These are phyloP conservation scores for Teunomyces aglyptinius DNA, from an alignment of 805 yeast genomes.

Conservation along the genomic window DNA sequence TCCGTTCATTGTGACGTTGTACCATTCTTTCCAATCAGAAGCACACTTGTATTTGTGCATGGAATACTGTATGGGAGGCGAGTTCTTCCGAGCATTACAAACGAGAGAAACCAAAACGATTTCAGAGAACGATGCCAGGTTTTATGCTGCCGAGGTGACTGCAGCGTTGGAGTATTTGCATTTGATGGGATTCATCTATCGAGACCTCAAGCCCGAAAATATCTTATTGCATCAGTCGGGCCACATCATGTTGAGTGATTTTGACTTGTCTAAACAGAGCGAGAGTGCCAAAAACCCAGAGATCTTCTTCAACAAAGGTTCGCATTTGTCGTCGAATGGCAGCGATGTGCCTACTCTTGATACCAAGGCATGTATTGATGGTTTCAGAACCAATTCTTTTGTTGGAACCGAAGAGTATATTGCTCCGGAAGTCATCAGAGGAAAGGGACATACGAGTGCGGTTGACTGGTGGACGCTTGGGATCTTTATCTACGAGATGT, in stretches of 20 bases:
- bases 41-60: constrained; percentile 90
- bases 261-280: constrained; percentile 90
- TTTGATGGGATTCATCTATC: constrained; percentile 93
- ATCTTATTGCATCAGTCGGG: constrained; percentile 94
- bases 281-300: constrained; percentile 75
- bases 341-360: constrained; percentile 63
- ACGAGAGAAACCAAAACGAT: constrained; percentile 85
- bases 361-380: constrained; percentile 93
- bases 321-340: constrained; percentile 17
- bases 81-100: constrained; percentile 93
- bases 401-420: constrained; percentile 99
- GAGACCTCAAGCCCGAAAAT: constrained; percentile 96
- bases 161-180: constrained; percentile 96
- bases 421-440: constrained; percentile 97
- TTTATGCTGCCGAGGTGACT: constrained; percentile 94
- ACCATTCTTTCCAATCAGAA: constrained; percentile 94
- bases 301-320: constrained; percentile 41
- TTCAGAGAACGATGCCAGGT: constrained; percentile 82
- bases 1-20: constrained; percentile 94
- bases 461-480: constrained; percentile 99
- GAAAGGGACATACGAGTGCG: constrained; percentile 96
- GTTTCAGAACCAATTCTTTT: constrained; percentile 94
- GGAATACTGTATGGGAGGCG: constrained; percentile 99
- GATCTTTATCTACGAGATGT: constrained; percentile 88
- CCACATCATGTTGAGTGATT: constrained; percentile 96